A percentile compares a stretch with the other conserved stretches of the same genome.
Conservation (phyloP, 495 filamentous ascomycete species). For the Aspergillus ellipticus region DNA sequence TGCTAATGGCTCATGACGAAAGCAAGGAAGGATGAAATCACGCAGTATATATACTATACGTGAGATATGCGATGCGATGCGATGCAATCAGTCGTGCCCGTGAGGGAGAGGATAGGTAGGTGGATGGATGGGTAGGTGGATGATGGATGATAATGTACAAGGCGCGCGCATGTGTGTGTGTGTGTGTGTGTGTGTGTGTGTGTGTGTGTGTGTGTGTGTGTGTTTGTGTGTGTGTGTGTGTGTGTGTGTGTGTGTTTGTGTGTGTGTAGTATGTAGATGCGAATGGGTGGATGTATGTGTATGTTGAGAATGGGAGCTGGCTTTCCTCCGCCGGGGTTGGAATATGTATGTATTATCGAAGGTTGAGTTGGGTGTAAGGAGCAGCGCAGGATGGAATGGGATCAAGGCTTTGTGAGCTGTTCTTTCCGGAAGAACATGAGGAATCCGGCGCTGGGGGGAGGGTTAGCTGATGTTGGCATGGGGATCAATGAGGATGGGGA, state of each 20-base stretch:
- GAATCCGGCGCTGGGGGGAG: slow-evolving; percentile 52
- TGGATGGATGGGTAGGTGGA: too few relatives aligned
- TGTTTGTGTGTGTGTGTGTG: too few relatives aligned
- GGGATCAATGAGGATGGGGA: not conserved
- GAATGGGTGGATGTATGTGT: too few relatives aligned
- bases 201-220: too few relatives aligned
- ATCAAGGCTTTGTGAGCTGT: slow-evolving; percentile 63
- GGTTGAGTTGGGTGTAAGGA: not conserved
- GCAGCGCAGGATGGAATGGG: not conserved
- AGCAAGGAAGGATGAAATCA: not conserved
- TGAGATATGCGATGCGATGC: not conserved
- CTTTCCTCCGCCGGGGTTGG: too few relatives aligned
- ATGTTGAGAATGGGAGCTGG: too few relatives aligned
- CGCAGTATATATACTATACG: slow-evolving; percentile 5
- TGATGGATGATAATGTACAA: slow-evolving; percentile 3
- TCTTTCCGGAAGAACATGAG: slow-evolving; percentile 70
- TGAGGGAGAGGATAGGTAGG: not conserved
- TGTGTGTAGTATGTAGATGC: too few relatives aligned
- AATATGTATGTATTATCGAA: too few relatives aligned
- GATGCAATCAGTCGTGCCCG: not conserved
- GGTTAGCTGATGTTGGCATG: slow-evolving; percentile 1
- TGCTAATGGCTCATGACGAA: not conserved
- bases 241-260: too few relatives aligned
- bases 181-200: too few relatives aligned
- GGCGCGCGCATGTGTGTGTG: not conserved